Percentiles rank a stretch among this genome's conserved stretches.
phyloP scores from a whole-genome alignment of 208 protist species.

The Acanthamoeba triangularis region DNA sequence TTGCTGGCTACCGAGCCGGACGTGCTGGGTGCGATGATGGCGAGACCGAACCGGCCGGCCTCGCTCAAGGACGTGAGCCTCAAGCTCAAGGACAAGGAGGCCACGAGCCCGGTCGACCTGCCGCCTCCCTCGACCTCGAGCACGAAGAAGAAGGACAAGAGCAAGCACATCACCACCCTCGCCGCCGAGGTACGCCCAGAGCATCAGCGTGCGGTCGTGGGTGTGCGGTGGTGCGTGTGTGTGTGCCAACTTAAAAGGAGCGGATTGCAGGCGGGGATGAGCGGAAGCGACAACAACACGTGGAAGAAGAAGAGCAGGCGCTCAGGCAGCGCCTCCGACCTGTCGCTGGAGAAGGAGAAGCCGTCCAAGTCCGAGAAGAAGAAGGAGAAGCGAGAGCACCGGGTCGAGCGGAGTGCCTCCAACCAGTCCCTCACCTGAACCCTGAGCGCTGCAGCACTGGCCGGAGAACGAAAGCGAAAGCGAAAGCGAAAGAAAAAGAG shows the following conservation, averaged over 20 bases:
- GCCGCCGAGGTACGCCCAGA: no score
- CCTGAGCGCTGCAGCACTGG: no score
- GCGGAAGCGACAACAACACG: background rate
- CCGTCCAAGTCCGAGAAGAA: background rate
- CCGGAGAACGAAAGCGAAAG: background rate
- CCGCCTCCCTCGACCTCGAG: no score
- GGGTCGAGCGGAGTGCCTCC: no score
- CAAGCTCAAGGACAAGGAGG: background rate
- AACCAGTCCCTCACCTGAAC: no score
- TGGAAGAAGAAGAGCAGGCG: constrained; percentile 50
- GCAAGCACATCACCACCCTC: no score
- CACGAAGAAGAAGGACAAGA: no score
- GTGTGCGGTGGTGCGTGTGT: background rate
- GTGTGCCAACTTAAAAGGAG: background rate
- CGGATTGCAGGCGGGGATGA: background rate
- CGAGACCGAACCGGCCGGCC: background rate
- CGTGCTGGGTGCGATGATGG: background rate
- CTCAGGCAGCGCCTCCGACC: background rate
- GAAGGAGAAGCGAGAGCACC: constrained; percentile 7
- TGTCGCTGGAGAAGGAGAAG: no score
- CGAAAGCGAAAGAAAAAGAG: background rate
- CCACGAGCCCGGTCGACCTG: background rate
- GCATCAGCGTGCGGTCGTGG: no score
- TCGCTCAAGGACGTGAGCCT: constrained; percentile 13
- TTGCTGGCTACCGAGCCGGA: background rate